Evolutionary conservation across 2,329 filamentous ascomycete genomes (phyloP).

Genomic region (Colletotrichum trifolii): DNA sequence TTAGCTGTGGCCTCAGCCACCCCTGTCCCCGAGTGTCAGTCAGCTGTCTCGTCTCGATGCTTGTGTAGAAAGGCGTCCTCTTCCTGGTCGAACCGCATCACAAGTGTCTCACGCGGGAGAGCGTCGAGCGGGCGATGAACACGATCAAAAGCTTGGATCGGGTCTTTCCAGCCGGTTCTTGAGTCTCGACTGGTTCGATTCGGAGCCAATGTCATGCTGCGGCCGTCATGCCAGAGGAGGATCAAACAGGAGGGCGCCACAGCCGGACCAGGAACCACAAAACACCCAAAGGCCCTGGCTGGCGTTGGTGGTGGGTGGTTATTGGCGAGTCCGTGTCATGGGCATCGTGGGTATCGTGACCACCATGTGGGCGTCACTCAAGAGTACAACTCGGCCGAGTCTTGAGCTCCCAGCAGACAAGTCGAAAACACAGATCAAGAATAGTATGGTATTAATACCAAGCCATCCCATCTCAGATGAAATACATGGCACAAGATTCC

Average conservation of each 20-base stretch:
- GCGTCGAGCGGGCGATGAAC: not conserved
- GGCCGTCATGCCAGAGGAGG: slow-evolving; percentile 29
- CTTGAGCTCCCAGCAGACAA: too few relatives aligned
- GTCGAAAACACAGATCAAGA: too few relatives aligned
- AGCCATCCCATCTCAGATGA: too few relatives aligned
- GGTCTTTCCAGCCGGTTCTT: not conserved
- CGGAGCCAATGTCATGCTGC: slow-evolving; percentile 10
- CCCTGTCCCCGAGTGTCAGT: slow-evolving; percentile 5
- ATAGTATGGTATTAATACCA: too few relatives aligned
- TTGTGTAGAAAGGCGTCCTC: too few relatives aligned
- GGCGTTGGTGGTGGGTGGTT: slow-evolving; percentile 13
- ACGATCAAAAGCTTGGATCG: not conserved
- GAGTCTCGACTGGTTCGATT: slow-evolving; percentile 10
- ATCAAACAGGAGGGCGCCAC: slow-evolving; percentile 35
- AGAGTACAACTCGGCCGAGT: too few relatives aligned
- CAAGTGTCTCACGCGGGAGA: not conserved
- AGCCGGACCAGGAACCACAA: slow-evolving; percentile 21
- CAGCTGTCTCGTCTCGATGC: not conserved
- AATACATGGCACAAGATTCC: not conserved
- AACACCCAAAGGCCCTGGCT: too few relatives aligned
- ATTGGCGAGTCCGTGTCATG: too few relatives aligned
- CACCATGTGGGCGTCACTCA: too few relatives aligned
- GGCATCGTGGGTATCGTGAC: too few relatives aligned
- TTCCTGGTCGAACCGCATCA: too few relatives aligned
- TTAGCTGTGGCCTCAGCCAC: slow-evolving; percentile 34